phyloP scores from a whole-genome alignment of 179 eudicot genomes.

The Silene coronaria region DNA sequence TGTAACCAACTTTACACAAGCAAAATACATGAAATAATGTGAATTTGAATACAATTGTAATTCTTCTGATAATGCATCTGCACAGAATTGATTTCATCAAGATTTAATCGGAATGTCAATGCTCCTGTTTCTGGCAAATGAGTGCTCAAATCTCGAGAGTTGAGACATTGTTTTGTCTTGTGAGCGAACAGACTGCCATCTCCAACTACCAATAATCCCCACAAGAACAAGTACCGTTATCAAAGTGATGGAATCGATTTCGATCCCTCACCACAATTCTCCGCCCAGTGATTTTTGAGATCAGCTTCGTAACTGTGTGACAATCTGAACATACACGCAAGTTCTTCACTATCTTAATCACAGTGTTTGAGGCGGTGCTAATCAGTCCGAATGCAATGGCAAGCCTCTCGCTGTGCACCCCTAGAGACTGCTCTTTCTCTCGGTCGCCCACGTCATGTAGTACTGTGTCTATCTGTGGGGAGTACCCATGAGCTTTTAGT shows the following conservation, averaged over 20 bases:
- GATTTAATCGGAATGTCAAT: too few species aligned
- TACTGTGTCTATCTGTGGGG: slow-evolving; percentile 42
- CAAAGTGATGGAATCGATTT: slow-evolving; percentile 58
- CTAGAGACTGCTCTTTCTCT: slow-evolving; percentile 47
- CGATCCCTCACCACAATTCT: slow-evolving; percentile 58
- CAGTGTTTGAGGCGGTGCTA: slow-evolving; percentile 45
- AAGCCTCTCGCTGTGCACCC: slow-evolving; percentile 60
- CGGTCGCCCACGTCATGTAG: slow-evolving; percentile 40
- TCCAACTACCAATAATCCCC: slow-evolving; percentile 53
- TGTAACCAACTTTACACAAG: not conserved
- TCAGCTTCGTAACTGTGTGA: slow-evolving; percentile 51
- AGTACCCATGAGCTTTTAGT: slow-evolving; percentile 42
- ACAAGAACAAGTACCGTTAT: slow-evolving; percentile 55
- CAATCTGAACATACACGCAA: slow-evolving; percentile 58
- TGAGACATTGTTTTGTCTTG: too few species aligned
- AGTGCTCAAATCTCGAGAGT: not conserved
- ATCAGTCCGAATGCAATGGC: slow-evolving; percentile 62
- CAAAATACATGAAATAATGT: not conserved
- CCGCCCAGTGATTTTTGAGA: slow-evolving; percentile 51
- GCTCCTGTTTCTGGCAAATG: not conserved
- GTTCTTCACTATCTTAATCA: slow-evolving; percentile 59
- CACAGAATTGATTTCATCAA: not conserved
- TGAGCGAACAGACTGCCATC: not conserved
- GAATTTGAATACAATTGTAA: not conserved
- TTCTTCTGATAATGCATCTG: not conserved